Percentiles rank a stretch among this genome's conserved stretches.
phyloP scores from a whole-genome alignment of 306 rosid genomes.

The Begonia masoniana region DNA sequence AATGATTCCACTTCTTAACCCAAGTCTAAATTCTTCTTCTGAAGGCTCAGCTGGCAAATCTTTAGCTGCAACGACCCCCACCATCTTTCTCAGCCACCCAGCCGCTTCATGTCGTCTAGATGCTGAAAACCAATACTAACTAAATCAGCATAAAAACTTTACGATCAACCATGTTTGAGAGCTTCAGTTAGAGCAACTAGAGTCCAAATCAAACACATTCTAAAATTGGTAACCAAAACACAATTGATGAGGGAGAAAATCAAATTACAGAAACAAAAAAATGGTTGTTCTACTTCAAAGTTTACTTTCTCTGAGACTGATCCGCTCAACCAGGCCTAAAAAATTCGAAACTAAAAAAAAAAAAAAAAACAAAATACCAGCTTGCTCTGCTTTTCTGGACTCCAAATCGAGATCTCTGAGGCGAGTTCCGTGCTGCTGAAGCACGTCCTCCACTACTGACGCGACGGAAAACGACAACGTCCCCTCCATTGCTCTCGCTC shows the following conservation, averaged over 20 bases:
- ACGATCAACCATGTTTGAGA: slow-evolving; percentile 1
- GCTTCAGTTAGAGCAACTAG: no score
- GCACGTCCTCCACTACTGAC: slow-evolving; percentile 79
- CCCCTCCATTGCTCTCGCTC: slow-evolving; percentile 20
- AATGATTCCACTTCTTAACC: slow-evolving; percentile 85
- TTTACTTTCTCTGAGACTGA: no score
- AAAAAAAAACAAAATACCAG: slow-evolving; percentile 34
- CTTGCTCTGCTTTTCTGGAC: slow-evolving; percentile 75
- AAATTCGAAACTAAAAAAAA: background rate
- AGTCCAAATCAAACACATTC: no score
- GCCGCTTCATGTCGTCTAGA: slow-evolving; percentile 87
- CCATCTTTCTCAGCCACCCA: slow-evolving; percentile 91
- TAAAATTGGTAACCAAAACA: no score
- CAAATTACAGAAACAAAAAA: no score
- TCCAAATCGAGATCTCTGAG: slow-evolving; percentile 69
- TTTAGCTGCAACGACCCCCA: slow-evolving; percentile 92
- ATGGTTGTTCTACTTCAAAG: no score
- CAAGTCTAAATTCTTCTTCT: slow-evolving; percentile 93
- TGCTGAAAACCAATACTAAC: slow-evolving; percentile 28
- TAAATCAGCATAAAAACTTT: slow-evolving; percentile 5
- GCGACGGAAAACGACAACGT: slow-evolving; percentile 66
- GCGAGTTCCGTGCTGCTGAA: slow-evolving; percentile 65
- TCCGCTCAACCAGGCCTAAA: background rate
- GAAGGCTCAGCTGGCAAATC: slow-evolving; percentile 96
- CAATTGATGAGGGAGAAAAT: no score